Evolutionary conservation across 352 stramenopile species (phyloP).

Genomic region (Pythium plurisporium): DNA sequence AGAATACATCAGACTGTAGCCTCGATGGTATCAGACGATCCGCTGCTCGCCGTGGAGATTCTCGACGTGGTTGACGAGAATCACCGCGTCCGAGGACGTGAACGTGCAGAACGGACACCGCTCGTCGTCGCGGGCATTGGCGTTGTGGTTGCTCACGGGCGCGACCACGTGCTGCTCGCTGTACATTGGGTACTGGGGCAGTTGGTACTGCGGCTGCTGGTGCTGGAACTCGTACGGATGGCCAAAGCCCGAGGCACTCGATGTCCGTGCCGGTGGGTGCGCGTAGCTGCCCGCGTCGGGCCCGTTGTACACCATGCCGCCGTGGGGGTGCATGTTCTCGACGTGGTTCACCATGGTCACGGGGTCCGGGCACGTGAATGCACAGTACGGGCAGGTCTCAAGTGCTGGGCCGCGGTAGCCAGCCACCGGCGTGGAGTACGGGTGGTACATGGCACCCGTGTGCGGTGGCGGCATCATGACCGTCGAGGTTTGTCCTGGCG

Average conservation of each 20-base stretch:
- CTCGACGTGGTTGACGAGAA: slow-evolving; percentile 78
- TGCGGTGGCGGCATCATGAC: neutral
- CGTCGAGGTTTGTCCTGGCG: neutral
- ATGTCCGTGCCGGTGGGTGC: neutral
- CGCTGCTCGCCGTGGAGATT: slow-evolving; percentile 46
- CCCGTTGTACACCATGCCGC: slow-evolving; percentile 3
- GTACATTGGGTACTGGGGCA: slow-evolving; percentile 10
- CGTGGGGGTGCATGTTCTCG: slow-evolving; percentile 35
- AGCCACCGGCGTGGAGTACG: slow-evolving; percentile 2
- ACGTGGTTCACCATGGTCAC: slow-evolving; percentile 70
- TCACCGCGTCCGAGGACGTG: slow-evolving; percentile 43
- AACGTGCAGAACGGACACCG: slow-evolving; percentile 67
- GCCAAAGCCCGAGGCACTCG: neutral
- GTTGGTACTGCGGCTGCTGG: slow-evolving; percentile 4
- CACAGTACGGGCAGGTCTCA: slow-evolving; percentile 56
- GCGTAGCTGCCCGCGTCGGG: slow-evolving; percentile 10
- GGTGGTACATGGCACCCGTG: slow-evolving; percentile 10
- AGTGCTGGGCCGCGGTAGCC: slow-evolving; percentile 3
- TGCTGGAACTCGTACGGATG: slow-evolving; percentile 10
- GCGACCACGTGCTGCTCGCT: slow-evolving; percentile 16
- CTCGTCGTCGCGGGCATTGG: slow-evolving; percentile 23
- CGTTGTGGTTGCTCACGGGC: slow-evolving; percentile 2
- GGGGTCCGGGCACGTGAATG: slow-evolving; percentile 39
- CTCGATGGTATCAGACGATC: too few relatives aligned
- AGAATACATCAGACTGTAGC: too few relatives aligned